Base-by-base conservation (phyloP, 2,329 filamentous ascomycete species). In the Talaromyces amestolkiae region DNA sequence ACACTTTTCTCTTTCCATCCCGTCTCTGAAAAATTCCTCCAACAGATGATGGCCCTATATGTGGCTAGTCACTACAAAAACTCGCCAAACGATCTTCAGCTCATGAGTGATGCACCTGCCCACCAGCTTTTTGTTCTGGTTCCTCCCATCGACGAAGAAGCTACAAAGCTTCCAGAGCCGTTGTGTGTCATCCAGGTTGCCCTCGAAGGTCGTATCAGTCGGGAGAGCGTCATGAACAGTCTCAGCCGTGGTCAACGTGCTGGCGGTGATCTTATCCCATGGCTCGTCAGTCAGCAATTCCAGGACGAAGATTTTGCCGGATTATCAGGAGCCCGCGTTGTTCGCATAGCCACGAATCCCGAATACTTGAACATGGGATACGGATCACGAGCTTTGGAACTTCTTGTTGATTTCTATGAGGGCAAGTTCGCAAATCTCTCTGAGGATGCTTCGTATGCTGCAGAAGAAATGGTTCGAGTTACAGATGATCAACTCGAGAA, bases 21-120 rank as follows among this genome's bases (percentile, higher is more conserved):
- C 2, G 92, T 98, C 22, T 96, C 95, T 2, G 95, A 99, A 77
- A 95, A 93, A 74, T 98, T 99, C 80, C 81, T 99, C 64, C 95
- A 99, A 76, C 93, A 97, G 72, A 97, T 99, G 92, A 94, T 99
- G 79, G 93, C 93, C 0, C 86, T 99, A 2, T 99, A 98, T 72
- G 96, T 99, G 33, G 93, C 95, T 33, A 96, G 92, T 71, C 93
- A 97, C 78, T 97, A 99, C 84, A 98, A 98, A 79, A 99, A 99
- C 79, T 92, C 93, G 0, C 95, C 95, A 0, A 96, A 99, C 72
- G 95, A 99, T 73, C 85, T 99, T n/a, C 95, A 98, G 77, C 86
- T 99, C 65, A 96, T 99, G 92, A 97, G 92, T 68, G 95, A 99
- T 78, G 95, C 95, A 0, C 95, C 95, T 1, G 94, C 95, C 0